Evolutionary conservation across 2,329 filamentous ascomycete species (phyloP), one percentile per base, ranked within the genome.

Genomic region (Fusarium sp.): DNA sequence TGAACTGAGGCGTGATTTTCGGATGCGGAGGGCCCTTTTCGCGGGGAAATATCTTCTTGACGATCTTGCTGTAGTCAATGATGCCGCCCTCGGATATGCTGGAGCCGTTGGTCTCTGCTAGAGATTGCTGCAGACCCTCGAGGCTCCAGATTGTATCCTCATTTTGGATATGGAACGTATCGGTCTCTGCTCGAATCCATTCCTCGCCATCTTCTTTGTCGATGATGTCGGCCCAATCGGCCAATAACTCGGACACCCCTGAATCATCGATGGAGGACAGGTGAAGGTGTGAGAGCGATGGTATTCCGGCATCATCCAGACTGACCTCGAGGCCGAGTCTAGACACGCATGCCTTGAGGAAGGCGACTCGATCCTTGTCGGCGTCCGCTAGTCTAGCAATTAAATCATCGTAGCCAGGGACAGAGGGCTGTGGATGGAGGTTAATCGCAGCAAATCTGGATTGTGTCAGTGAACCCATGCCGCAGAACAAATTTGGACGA

Each of bases 291-390:
- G 95, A 97, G 39, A 97, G 89, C 62, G 92, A 92, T 12, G 94
- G 94, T 78, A 94, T 88, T 72, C 88, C 85, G 73, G 90, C 85
- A 73, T 88, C 86, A 51, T 93, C 89, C 69, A 90, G 85, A 78
- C 89, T 93, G 55, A 95, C 90, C 62, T 91, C 88, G n/a, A 99
- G 85, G 1, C 93, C 94, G 11, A 99, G 85, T 76, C 96, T 97
- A 15, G 82, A 80, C 27, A 99, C 83, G 70, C 94, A 94, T 12
- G 92, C 91, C 72, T 91, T 94, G 68, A 98, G 81, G 74, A 99
- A 98, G 44, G 86, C 84, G 7, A 89, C 86, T 44, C 96, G 89
- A 16, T 88, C 84, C 34, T 87, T 85, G 72, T 98, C 93, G 66
- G 94, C 91, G 7, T 86, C 86, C 12, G 87, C 83, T 28, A 99